Base-by-base conservation (phyloP, 1,284 basidiomycete species). In the Fomes fomentarius region DNA sequence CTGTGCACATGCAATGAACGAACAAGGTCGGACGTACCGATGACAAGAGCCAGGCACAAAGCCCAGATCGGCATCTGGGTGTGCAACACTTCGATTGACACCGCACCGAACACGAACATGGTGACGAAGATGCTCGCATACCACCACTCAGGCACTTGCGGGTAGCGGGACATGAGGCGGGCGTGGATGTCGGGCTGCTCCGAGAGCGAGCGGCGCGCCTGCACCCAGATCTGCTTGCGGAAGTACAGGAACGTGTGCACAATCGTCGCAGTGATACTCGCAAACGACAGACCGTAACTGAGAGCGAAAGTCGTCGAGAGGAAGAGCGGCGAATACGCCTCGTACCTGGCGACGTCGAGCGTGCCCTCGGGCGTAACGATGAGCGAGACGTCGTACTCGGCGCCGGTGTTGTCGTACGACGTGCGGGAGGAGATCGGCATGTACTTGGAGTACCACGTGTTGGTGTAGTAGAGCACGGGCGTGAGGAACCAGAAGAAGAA, bases 31-130 rank as follows among this genome's bases (percentile, higher is more conserved):
- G 19, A 61, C 50, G 41, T 49, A 69, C 74, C 69, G 42, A 78
- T 70, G 46, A 69, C 9, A n/a, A 81, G 61, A 4, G 74, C 65
- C 12, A 81, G 67, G 4, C 83, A 60, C 35, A 82, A 71, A 31
- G 76, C 80, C 81, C 84, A 89, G n/a, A 88, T 80, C 1, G 84
- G 83, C 71, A 87, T 78, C 41, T 83, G 77, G 0, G 88, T 85
- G 24, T 80, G 75, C 82, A 84, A 91, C 3, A 86, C 76, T 65
- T 88, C 82, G 33, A 93, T 83, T 41, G 81, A 79, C n/a, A 89
- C 66, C 53, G 91, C 81, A 3, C 83, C 84, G 37, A 93, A 78
- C 0, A 79, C 73, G 64, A 84, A 84, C 60, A 79, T 80, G 44
- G 76, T 55, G 42, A 69, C 55, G 37, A 91, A 85, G 52, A 92